Conservation (phyloP, 352 stramenopile genomes). For the Globisporangium megalacanthum region DNA sequence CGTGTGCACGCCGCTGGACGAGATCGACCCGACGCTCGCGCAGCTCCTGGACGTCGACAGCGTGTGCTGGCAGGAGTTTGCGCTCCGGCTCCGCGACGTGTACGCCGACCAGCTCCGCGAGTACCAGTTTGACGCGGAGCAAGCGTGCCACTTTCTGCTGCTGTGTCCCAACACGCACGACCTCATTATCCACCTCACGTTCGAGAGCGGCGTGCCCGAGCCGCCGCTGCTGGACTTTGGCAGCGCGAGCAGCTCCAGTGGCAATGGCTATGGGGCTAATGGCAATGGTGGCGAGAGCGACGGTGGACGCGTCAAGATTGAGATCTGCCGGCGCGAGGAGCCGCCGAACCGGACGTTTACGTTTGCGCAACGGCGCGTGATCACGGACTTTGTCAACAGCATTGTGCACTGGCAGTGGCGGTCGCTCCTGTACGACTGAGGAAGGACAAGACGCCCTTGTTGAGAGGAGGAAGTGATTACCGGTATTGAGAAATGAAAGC, state of each 20-base stretch:
- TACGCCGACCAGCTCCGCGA: slow-evolving; percentile 78
- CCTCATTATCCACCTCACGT: slow-evolving; percentile 83
- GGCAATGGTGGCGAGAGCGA: slow-evolving; percentile 1
- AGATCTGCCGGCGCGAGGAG: slow-evolving; percentile 85
- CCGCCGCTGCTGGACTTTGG: slow-evolving; percentile 8
- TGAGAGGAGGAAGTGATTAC: neutral
- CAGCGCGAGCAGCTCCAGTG: slow-evolving; percentile 17
- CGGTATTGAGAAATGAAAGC: too few species aligned
- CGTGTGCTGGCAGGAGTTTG: slow-evolving; percentile 79
- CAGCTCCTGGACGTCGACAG: slow-evolving; percentile 60
- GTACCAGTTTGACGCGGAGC: slow-evolving; percentile 79
- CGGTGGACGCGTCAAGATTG: slow-evolving; percentile 29
- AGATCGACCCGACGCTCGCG: slow-evolving; percentile 66
- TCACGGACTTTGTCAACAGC: slow-evolving; percentile 84
- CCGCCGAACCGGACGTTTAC: slow-evolving; percentile 74
- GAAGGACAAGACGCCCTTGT: too few species aligned
- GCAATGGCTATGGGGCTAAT: slow-evolving; percentile 10
- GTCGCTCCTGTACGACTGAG: slow-evolving; percentile 81
- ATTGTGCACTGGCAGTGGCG: slow-evolving; percentile 88
- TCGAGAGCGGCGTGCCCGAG: slow-evolving; percentile 36
- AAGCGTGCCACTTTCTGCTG: slow-evolving; percentile 70
- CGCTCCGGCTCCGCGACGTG: slow-evolving; percentile 64
- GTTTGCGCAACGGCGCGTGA: slow-evolving; percentile 71
- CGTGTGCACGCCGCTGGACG: slow-evolving; percentile 69
- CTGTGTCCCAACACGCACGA: slow-evolving; percentile 80